A percentile compares a stretch with the other conserved stretches of the same genome.
phyloP scores from a whole-genome alignment of 2,329 filamentous ascomycete genomes.

The Botrytis fragariae region DNA sequence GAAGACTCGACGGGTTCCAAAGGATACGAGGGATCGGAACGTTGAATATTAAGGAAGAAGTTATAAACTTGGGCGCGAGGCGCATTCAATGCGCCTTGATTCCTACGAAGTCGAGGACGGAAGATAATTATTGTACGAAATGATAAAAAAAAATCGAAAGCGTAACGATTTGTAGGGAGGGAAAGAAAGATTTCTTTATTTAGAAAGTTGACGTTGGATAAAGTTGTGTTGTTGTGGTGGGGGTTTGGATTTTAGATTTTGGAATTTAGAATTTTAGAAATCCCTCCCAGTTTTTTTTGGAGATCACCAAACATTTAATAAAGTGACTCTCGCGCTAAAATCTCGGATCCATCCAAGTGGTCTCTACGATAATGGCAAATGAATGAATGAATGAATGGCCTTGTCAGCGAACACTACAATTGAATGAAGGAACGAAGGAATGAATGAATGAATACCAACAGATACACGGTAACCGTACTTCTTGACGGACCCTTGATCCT shows the following conservation, averaged over 20 bases:
- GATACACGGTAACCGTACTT: background rate
- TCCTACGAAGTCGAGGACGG: background rate
- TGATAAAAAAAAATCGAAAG: background rate
- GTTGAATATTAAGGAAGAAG: constrained; percentile 10
- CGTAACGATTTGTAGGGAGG: background rate
- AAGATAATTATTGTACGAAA: background rate
- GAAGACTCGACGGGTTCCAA: background rate
- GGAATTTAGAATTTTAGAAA: background rate
- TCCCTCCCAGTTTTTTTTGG: background rate
- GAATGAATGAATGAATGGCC: background rate
- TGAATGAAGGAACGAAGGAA: background rate
- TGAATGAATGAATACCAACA: background rate
- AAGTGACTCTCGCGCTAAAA: constrained; percentile 1
- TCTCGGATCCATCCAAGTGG: background rate
- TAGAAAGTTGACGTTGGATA: background rate
- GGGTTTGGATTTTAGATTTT: background rate
- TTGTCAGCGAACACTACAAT: background rate
- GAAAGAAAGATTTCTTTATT: constrained; percentile 4
- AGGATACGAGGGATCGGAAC: constrained; percentile 6
- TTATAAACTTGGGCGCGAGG: background rate
- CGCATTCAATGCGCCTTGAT: constrained; percentile 19
- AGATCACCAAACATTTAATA: background rate
- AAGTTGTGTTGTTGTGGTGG: constrained; percentile 11
- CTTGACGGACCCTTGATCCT: background rate
- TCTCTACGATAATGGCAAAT: background rate